Base-by-base conservation (phyloP, 2,329 filamentous ascomycete genomes). In the Dendryphion nanum region DNA sequence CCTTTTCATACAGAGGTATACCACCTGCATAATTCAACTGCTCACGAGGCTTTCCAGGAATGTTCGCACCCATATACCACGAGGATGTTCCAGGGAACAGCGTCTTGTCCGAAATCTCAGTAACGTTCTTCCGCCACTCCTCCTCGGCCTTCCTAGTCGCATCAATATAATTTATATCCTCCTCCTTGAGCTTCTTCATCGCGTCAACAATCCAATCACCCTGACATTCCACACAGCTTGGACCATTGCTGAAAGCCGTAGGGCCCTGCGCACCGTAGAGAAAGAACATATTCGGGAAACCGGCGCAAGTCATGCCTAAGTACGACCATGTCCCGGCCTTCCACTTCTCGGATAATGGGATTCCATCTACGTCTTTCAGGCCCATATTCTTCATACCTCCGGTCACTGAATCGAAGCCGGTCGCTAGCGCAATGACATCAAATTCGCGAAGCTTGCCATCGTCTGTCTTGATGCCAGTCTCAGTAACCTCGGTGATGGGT, bases 181-280 rank as follows among this genome's bases (percentile, higher is more conserved):
- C 55, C 7, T 63, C 54, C 30, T 59, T 52, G 6, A 64, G 44
- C 50, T 63, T 64, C 32, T 60, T 58, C 42, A 74, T 66, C 7
- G 62, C 59, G 34, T 70, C 66, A 20, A 70, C 64, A 23, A 73
- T 69, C 57, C 66, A 73, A 33, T 73, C 67, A 12, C 63, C 66
- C 47, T 74, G 70, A 4, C 62, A 57, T 42, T 73, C 69, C 16
- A 71, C 58, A 43, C 68, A 72, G 19, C 59, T 68, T 2, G 70
- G 70, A 0, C 70, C 70, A 35, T 74, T 74, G 37, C 60, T 64
- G 50, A 72, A 71, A 3, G 70, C 69, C 0, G 70, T 73, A 0
- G 70, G 70, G 0, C 67, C 70, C 40, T 73, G 71, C 4, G 69
- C 63, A 2, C 70, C 69, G 46, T 74, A 73, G 10, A 71, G 51